Percentiles rank a stretch among this genome's conserved stretches.
phyloP scores from a whole-genome alignment of 345 rosid genomes.

The Eutrema japonicum region DNA sequence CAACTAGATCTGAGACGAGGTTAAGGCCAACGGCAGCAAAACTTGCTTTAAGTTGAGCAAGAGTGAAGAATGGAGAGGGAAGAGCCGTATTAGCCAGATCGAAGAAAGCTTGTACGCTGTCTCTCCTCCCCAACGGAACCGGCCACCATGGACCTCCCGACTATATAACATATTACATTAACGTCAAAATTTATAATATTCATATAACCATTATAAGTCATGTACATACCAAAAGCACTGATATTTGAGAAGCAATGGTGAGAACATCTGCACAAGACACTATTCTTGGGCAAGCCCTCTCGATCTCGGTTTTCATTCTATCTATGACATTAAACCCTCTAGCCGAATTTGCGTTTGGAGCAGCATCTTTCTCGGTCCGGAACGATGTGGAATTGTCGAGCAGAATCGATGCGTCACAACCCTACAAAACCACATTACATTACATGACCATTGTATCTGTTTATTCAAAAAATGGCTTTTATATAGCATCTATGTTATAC shows the following conservation, averaged over 20 bases:
- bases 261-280: constrained; percentile 67
- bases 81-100: constrained; percentile 40
- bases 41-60: constrained; percentile 20
- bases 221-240: constrained; percentile 45
- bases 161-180: constrained; percentile 19
- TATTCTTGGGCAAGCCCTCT: constrained; percentile 49
- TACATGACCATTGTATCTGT: neutral
- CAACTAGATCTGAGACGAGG: constrained; percentile 42
- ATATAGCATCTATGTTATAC: neutral
- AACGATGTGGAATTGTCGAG: constrained; percentile 51
- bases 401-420: constrained; percentile 63
- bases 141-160: constrained; percentile 51
- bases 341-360: constrained; percentile 56
- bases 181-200: neutral
- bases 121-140: constrained; percentile 47
- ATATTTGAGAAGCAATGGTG: constrained; percentile 50
- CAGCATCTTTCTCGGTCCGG: constrained; percentile 55
- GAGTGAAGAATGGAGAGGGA: constrained; percentile 39
- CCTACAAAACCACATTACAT: constrained; percentile 42
- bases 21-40: constrained; percentile 43
- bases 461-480: neutral
- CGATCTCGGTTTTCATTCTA: constrained; percentile 53
- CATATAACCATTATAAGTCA: neutral
- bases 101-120: constrained; percentile 42
- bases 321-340: constrained; percentile 63